Base-by-base conservation (phyloP, 768 basidiomycete genomes). In the Mycena floridula region DNA sequence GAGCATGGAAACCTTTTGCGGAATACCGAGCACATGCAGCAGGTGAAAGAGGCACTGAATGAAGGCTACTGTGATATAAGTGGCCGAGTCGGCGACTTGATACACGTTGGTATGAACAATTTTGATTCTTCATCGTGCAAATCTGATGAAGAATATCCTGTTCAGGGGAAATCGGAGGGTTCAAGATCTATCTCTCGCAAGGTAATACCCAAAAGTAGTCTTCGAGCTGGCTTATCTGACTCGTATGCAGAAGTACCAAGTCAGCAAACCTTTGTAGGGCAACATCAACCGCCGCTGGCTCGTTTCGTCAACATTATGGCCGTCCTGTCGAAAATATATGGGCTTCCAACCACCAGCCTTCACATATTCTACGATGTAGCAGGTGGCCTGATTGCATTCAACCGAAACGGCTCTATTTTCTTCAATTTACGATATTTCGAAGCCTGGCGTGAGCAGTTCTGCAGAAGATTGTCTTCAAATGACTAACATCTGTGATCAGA, bases 351-450 rank as follows among this genome's bases (percentile, higher is more conserved):
- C 22, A 64, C 75, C 0, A 85, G 84, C 37, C 54, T 96, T 46
- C 89, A 95, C 54, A 74, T 99, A 5, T 98, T 98, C 60, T 85
- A 82, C 62, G 94, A 98, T 57, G 59, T 72, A 18, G 65, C 68
- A 4, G 94, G 95, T 1, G 82, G 81, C 2, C 65, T 88, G 11
- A 95, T 98, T 44, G 96, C 93, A 1, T 98, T 99, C 71, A 99
- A 97, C 60, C 72, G 92, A 22, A 80, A 80, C 39, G 91, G 87
- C 3, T 87, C 85, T 47, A 72, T 98, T 13, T 98, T 91, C 63
- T 63, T 96, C 47, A 98, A 96, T 59, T 64, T 91, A 20, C 74
- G 92, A 18, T 95, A 84, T 59, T 93, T 79, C 49, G 75, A 88
- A 56, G 77, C 83, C 40, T 92, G 89, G 89, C 92, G 87, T 92